phyloP scores from a whole-genome alignment of 2,329 filamentous ascomycete species.

The Tolypocladium pustulatum region DNA sequence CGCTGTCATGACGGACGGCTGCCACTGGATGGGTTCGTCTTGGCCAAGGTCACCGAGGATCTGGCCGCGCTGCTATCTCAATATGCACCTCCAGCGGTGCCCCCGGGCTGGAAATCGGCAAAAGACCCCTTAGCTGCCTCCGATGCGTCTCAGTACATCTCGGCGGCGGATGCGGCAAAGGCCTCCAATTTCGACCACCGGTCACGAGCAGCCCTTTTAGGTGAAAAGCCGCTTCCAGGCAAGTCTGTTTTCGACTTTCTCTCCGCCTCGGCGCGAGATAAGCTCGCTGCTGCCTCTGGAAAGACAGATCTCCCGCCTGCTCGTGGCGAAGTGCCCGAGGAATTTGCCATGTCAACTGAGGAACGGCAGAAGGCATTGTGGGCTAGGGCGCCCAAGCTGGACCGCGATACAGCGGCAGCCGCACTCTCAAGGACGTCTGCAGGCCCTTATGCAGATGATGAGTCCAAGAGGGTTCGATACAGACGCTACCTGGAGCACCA shows the following conservation, averaged over 20 bases:
- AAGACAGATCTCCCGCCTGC: constrained; percentile 68
- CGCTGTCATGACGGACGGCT: constrained; percentile 77
- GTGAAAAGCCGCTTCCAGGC: constrained; percentile 66
- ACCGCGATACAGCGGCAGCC: constrained; percentile 56
- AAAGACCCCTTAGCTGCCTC: constrained; percentile 22
- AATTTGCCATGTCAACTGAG: constrained; percentile 51
- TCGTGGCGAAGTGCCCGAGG: constrained; percentile 60
- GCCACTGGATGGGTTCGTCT: constrained; percentile 69
- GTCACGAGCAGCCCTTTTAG: constrained; percentile 67
- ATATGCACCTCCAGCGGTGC: constrained; percentile 58
- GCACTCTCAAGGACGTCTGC: constrained; percentile 55
- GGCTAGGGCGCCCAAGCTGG: constrained; percentile 51
- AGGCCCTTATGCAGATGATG: constrained; percentile 75
- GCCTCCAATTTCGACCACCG: constrained; percentile 65
- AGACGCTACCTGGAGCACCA: constrained; percentile 69
- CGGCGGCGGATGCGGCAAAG: constrained; percentile 68
- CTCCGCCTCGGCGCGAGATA: constrained; percentile 64
- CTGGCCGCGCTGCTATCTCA: constrained; percentile 16
- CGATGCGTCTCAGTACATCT: constrained; percentile 36
- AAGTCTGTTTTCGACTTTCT: constrained; percentile 97
- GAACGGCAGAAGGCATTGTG: constrained; percentile 49
- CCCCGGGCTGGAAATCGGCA: constrained; percentile 61
- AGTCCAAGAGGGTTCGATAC: constrained; percentile 71
- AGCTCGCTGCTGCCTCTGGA: constrained; percentile 65
- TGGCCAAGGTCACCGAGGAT: constrained; percentile 44